phyloP scores from a whole-genome alignment of 225 moss, liverwort and hornwort genomes.

The Takakia lepidozioides region DNA sequence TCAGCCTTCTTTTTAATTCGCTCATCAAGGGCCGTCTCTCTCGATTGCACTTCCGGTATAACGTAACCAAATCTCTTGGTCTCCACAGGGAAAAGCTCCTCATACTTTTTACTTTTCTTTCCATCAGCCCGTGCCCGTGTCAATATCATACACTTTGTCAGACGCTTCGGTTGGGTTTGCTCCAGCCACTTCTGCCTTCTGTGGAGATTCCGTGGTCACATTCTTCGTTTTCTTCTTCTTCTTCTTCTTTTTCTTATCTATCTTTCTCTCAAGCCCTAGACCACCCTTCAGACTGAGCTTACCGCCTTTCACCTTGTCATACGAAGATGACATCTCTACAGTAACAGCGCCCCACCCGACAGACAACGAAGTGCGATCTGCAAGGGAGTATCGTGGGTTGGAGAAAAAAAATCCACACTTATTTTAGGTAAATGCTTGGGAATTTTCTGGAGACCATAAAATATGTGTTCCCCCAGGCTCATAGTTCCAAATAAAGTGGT shows the following conservation, averaged over 20 bases:
- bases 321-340: conserved; percentile 26
- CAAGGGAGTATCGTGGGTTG: too few species aligned
- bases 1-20: conserved; percentile 97
- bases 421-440: too few species aligned
- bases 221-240: conserved; percentile 21
- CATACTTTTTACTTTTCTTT: conserved; percentile 99
- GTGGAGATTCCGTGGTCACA: conserved; percentile 8
- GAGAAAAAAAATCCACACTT: too few species aligned
- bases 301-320: conserved; percentile 28
- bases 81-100: conserved; percentile 97
- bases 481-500: too few species aligned
- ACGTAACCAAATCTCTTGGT: conserved; percentile 78
- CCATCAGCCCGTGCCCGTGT: conserved; percentile 94
- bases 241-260: conserved; percentile 31
- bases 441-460: too few species aligned
- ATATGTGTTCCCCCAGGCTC: too few species aligned
- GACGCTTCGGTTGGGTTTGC: too few species aligned
- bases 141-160: conserved; percentile 32
- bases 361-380: too few species aligned
- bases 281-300: conserved; percentile 45
- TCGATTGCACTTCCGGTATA: conserved; percentile 52
- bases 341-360: too few species aligned
- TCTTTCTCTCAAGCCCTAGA: conserved; percentile 21
- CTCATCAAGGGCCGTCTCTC: conserved; percentile 83
- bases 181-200: conserved; percentile 3